Base-by-base conservation (phyloP, 1,284 basidiomycete species). In the Cutaneotrichosporon sp. region DNA sequence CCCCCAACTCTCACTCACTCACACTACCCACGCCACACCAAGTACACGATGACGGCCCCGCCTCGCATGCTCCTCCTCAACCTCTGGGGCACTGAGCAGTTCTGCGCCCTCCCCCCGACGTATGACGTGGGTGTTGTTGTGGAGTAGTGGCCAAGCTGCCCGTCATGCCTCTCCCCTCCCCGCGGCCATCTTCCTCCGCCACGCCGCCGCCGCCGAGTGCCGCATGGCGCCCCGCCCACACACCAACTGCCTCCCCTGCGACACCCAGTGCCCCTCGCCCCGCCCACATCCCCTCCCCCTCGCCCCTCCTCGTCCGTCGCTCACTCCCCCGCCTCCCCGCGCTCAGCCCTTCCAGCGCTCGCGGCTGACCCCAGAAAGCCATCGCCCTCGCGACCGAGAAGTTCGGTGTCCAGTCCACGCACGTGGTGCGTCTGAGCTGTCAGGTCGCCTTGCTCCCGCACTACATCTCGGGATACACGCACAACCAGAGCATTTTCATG, bases 81-180 rank as follows among this genome's bases (percentile, higher is more conserved):
- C 60, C 58, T 45, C 9, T 69, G 67, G 11, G 72, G 71, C 7
- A 53, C 63, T 10, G 75, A 78, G 50, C 70, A 69, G 18, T 69
- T 77, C 43, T 66, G 73, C 25, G 55, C 68, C 16, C 64, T 78
- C n/a, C 76, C 76, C 2, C 58, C 62, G 2, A 69, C 64, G 1
- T 76, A 65, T 47, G 75, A 76, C 14, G 76, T 75, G 64, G 67
- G 72, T 71, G n/a, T n/a, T n/a, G n/a, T n/a, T n/a, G n/a, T n/a
- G n/a, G n/a, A n/a, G n/a, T n/a, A n/a, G n/a, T n/a, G n/a, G n/a
- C n/a, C n/a, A n/a, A n/a, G n/a, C n/a, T n/a, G n/a, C n/a, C n/a
- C n/a, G n/a, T n/a, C n/a, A n/a, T n/a, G n/a, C n/a, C n/a, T n/a
- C n/a, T n/a, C n/a, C n/a, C n/a, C n/a, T n/a, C n/a, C n/a, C n/a